These are phyloP conservation scores for Paecilomyces sp. DNA, from an alignment of 2,329 filamentous ascomycete species.

Conservation along the genomic window DNA sequence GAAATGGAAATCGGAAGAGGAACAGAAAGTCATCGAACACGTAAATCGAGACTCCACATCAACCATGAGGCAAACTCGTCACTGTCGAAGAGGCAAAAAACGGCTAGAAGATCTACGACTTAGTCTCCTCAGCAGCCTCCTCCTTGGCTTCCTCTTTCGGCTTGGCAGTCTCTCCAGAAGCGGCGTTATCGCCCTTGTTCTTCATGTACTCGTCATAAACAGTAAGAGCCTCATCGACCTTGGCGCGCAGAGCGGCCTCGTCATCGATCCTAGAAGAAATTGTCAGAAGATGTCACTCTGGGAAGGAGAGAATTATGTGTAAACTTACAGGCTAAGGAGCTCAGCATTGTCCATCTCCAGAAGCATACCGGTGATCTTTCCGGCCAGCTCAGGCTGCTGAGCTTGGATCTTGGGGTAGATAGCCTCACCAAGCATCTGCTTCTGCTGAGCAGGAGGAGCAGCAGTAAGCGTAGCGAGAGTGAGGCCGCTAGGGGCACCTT, in stretches of 20 bases:
- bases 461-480: slow-evolving; percentile 46
- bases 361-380: slow-evolving; percentile 99
- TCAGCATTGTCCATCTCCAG: slow-evolving; percentile 98
- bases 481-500: slow-evolving; percentile 33
- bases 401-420: slow-evolving; percentile 98
- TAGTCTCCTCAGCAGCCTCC: slow-evolving; percentile 31
- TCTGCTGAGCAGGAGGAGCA: slow-evolving; percentile 69
- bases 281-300: slow-evolving; percentile 8
- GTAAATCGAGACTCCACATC: slow-evolving; percentile 4
- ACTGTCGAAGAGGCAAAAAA: neutral
- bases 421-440: slow-evolving; percentile 96
- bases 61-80: neutral
- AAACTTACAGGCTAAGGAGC: slow-evolving; percentile 86
- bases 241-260: slow-evolving; percentile 78
- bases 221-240: slow-evolving; percentile 94
- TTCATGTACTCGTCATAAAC: slow-evolving; percentile 99
- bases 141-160: slow-evolving; percentile 39
- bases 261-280: slow-evolving; percentile 67
- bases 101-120: slow-evolving; percentile 25
- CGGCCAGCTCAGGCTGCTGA: slow-evolving; percentile 89
- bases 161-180: slow-evolving; percentile 36
- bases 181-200: slow-evolving; percentile 53
- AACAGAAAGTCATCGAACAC: slow-evolving; percentile 14
- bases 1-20: slow-evolving; percentile 12
- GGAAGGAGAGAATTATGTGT: neutral